Percentiles rank a stretch among this genome's conserved stretches.
phyloP scores from a whole-genome alignment of 495 filamentous ascomycete genomes.

The Aspergillus bridgeri region DNA sequence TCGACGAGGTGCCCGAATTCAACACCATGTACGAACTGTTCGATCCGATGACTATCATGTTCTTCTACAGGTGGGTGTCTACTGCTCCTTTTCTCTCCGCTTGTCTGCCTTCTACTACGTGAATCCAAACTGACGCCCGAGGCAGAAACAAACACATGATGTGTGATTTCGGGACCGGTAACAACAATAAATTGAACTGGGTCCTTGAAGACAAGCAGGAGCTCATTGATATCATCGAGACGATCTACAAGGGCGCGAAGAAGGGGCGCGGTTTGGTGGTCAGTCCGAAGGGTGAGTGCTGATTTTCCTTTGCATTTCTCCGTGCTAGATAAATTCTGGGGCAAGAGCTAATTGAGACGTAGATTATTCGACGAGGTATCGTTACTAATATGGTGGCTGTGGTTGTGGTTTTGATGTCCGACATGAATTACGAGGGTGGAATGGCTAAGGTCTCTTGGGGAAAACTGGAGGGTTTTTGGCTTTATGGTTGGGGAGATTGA shows the following conservation, averaged over 20 bases:
- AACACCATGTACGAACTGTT: conserved; percentile 89
- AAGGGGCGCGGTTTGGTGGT: conserved; percentile 95
- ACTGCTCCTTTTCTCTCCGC: background rate
- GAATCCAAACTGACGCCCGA: background rate
- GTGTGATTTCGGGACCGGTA: conserved; percentile 95
- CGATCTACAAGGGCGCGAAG: conserved; percentile 94
- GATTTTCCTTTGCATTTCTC: background rate
- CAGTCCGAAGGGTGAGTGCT: conserved; percentile 70
- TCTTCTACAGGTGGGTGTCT: conserved; percentile 65
- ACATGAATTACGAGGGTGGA: background rate
- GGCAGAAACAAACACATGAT: conserved; percentile 93
- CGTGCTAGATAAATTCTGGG: background rate
- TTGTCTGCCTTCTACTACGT: background rate
- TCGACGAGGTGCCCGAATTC: conserved; percentile 95
- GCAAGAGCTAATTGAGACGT: background rate
- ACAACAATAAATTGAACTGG: conserved; percentile 98
- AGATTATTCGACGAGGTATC: conserved; percentile 82
- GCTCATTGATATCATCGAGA: conserved; percentile 97
- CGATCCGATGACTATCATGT: conserved; percentile 71
- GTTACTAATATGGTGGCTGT: conserved; percentile 52
- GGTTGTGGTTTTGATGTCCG: background rate
- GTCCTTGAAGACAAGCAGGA: conserved; percentile 98
- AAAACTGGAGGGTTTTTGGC: background rate
- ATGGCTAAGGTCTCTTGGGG: background rate
- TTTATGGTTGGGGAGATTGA: background rate